Evolutionary conservation across 2,329 filamentous ascomycete species (phyloP).

Genomic region (Fusarium armeniacum): DNA sequence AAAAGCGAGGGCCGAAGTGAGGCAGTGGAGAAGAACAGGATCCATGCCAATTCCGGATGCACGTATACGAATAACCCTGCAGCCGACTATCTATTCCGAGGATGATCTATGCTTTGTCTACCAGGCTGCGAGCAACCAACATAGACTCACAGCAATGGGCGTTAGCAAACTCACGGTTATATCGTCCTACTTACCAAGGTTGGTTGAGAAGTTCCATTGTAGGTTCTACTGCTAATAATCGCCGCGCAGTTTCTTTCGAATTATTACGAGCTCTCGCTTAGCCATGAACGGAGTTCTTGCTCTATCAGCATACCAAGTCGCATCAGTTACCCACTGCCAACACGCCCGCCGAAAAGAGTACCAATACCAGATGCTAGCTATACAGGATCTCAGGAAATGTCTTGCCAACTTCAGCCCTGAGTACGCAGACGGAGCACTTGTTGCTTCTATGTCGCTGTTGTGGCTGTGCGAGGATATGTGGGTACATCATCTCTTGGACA

Average conservation of each 20-base stretch:
- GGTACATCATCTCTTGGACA: neutral
- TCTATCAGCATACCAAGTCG: constrained; percentile 33
- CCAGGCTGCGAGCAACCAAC: constrained; percentile 30
- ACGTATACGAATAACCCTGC: constrained; percentile 20
- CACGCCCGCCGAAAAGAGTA: constrained; percentile 34
- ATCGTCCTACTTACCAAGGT: constrained; percentile 34
- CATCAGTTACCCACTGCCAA: constrained; percentile 24
- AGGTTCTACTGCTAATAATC: neutral
- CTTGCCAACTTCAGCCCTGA: constrained; percentile 19
- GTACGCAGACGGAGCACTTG: constrained; percentile 30
- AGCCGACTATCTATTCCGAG: constrained; percentile 34
- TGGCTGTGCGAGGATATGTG: constrained; percentile 39
- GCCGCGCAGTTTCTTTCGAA: constrained; percentile 20
- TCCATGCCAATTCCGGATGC: constrained; percentile 34
- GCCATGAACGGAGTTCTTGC: constrained; percentile 35
- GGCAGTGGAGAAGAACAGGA: constrained; percentile 37
- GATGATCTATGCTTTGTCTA: constrained; percentile 36
- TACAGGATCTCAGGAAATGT: constrained; percentile 25
- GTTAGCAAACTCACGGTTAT: constrained; percentile 26
- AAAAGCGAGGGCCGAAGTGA: constrained; percentile 36
- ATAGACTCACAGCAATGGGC: constrained; percentile 32
- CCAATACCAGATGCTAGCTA: constrained; percentile 36
- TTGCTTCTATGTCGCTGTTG: constrained; percentile 26
- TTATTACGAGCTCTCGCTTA: constrained; percentile 23
- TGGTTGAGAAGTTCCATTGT: neutral